Evolutionary conservation across 352 stramenopile genomes (phyloP).

Genomic region (Globisporangium viniferum): DNA sequence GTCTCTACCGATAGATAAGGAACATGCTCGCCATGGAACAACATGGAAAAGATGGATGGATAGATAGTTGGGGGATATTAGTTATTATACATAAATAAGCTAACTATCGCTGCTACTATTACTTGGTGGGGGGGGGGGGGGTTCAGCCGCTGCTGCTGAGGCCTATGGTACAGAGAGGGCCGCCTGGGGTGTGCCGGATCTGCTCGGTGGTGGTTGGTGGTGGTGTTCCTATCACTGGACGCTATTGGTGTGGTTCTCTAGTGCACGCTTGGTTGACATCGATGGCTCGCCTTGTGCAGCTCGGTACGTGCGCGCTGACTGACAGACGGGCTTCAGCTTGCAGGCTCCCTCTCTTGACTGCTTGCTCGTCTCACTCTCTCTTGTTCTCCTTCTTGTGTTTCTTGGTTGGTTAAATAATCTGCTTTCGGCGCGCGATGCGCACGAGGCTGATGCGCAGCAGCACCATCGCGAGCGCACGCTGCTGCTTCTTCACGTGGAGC

Average conservation of each 20-base stretch:
- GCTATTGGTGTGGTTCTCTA: conserved; percentile 1
- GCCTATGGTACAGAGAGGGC: conserved; percentile 10
- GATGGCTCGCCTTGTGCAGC: not conserved
- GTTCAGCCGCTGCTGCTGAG: not conserved
- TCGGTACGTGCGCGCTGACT: not conserved
- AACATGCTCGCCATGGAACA: not conserved
- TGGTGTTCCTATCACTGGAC: not conserved
- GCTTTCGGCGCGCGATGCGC: conserved; percentile 18
- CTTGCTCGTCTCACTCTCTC: not conserved
- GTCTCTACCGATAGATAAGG: not conserved
- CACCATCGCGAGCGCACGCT: conserved; percentile 21
- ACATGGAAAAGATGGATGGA: not conserved
- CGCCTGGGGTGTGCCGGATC: not conserved
- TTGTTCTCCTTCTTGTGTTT: not conserved
- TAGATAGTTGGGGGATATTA: conserved; percentile 12
- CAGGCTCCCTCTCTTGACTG: not conserved
- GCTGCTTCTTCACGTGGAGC: conserved; percentile 23
- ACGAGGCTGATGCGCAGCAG: conserved; percentile 21
- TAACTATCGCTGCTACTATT: conserved; percentile 10
- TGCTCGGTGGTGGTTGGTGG: conserved; percentile 1
- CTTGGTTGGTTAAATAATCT: conserved; percentile 12
- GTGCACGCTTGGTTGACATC: not conserved
- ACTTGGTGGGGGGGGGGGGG: not conserved
- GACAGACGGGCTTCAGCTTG: not conserved
- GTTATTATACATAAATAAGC: conserved; percentile 20